Conservation (phyloP, 768 basidiomycete species). For the Rhizopogon salebrosus region DNA sequence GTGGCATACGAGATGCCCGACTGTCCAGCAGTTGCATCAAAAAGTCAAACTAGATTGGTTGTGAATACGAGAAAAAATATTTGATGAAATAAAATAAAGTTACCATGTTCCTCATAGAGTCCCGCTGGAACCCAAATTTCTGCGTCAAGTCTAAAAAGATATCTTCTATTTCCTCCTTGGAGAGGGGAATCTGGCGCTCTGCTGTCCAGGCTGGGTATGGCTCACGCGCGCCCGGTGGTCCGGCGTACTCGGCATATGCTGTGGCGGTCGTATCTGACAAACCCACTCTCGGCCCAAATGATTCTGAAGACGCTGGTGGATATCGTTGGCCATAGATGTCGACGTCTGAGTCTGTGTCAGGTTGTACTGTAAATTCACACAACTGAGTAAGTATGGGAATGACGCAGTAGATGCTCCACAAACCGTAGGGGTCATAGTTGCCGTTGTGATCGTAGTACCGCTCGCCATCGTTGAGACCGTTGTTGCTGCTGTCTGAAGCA, state of each 20-base stretch:
- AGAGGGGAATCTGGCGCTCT: slow-evolving; percentile 92
- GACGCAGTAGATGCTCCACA: slow-evolving; percentile 12
- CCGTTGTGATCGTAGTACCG: slow-evolving; percentile 62
- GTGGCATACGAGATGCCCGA: slow-evolving; percentile 94
- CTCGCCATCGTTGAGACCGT: slow-evolving; percentile 39
- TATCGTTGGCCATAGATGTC: slow-evolving; percentile 69
- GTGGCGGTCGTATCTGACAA: slow-evolving; percentile 71
- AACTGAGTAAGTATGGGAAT: slow-evolving; percentile 7
- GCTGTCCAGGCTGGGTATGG: slow-evolving; percentile 93
- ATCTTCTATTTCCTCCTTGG: slow-evolving; percentile 99
- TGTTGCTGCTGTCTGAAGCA: slow-evolving; percentile 66
- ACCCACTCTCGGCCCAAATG: slow-evolving; percentile 56
- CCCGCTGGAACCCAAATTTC: slow-evolving; percentile 97
- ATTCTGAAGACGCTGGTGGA: slow-evolving; percentile 66
- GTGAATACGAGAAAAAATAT: slow-evolving; percentile 7
- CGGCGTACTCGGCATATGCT: slow-evolving; percentile 61
- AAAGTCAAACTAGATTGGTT: slow-evolving; percentile 75
- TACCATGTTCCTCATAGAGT: slow-evolving; percentile 95
- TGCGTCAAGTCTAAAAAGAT: slow-evolving; percentile 95
- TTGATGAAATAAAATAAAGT: slow-evolving; percentile 1
- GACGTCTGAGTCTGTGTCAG: slow-evolving; percentile 81
- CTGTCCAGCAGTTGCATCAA: slow-evolving; percentile 97
- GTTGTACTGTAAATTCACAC: slow-evolving; percentile 46
- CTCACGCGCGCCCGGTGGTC: slow-evolving; percentile 57
- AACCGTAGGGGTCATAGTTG: slow-evolving; percentile 62